Evolutionary conservation across 2,329 filamentous ascomycete species (phyloP), one percentile per base, ranked within the genome.

Genomic region (Ceratocystis albifundus): DNA sequence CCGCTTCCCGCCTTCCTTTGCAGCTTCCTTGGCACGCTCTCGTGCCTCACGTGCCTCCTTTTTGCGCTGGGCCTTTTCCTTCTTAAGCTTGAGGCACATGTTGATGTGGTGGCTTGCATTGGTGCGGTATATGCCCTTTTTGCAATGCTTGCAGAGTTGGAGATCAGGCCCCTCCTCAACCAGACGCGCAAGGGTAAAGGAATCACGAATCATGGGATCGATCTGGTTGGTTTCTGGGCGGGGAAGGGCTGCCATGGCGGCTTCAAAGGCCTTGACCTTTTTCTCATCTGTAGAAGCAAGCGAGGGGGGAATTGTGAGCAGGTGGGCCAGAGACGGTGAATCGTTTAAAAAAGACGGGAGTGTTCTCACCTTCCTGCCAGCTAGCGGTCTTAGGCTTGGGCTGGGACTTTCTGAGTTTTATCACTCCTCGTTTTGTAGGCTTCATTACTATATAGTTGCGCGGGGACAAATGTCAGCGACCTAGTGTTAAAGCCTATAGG

Each of bases 91-190:
- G 67, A 96, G 78, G 72, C 93, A 99, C 59, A 87, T 84, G 46
- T 87, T 86, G 68, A 96, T 90, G 73, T 99, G 93, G 20, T 84
- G 83, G 67, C 87, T 87, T 1, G 89, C 88, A 0, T 85, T 86
- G 41, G 84, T 84, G 71, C 87, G 88, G 15, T 94, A 80, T 12
- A 96, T 84, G 64, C 88, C 88, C 72, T 95, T 92, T 76, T 94
- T 96, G 78, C 93, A 99, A 74, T 95, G 90, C 74, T 94, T 96
- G 81, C 93, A 99, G 70, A 88, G 82, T 63, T 94, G 86, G 8
- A 90, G 82, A 69, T 96, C 90, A 10, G 88, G 83, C 66, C 80
- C 81, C 72, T 96, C 92, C 71, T 91, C 87, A 70, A 96, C 82
- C 0, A 91, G 90, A 67, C 88, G 85, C 69, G 90, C 90, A 61